Evolutionary conservation across 2,329 filamentous ascomycete species (phyloP), one percentile per base, ranked within the genome.

Genomic region (Orbilia ellipsospora): DNA sequence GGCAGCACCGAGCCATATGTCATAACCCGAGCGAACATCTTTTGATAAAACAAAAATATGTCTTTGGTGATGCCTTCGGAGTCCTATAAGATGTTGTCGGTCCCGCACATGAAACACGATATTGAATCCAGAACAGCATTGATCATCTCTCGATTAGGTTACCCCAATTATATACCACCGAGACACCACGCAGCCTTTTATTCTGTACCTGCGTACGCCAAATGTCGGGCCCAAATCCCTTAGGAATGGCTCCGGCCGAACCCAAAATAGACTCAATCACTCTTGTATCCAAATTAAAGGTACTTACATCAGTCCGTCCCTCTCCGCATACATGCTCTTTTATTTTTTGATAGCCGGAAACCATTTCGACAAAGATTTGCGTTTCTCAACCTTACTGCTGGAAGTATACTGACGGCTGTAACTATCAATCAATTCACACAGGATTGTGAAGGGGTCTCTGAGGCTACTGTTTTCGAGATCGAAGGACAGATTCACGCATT

Each of bases 401-500:
- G 51, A 62, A 74, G 48, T 50, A 64, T 48, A 74, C 70, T 74
- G 59, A 68, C 44, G 52, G 4, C 40, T 56, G 18, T 31, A 48
- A 56, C 64, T 75, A 55, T 44, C 40, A 61, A 69, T 66, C n/a
- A 55, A 62, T 42, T 36, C 45, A 59, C 20, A 61, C 62, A 76
- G 73, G 50, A 40, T 28, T 76, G 65, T 56, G 73, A 76, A 26
- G 73, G 73, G 36, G 65, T 76, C 36, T 52, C 26, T 20, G 55
- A 76, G 55, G 65, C 65, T 51, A 55, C 55, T 31, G 60, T 36
- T 26, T 45, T 76, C 2, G 60, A 63, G 50, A 59, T 70, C 48
- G 45, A 65, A 60, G 73, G 60, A 51, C 70, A 60, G 26, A 69
- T 74, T 74, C 62, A 76, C 62, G 59, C 54, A n/a, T 76, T 76